Base-by-base conservation (phyloP, 2,329 filamentous ascomycete species). In the Cryphonectria naterciae region DNA sequence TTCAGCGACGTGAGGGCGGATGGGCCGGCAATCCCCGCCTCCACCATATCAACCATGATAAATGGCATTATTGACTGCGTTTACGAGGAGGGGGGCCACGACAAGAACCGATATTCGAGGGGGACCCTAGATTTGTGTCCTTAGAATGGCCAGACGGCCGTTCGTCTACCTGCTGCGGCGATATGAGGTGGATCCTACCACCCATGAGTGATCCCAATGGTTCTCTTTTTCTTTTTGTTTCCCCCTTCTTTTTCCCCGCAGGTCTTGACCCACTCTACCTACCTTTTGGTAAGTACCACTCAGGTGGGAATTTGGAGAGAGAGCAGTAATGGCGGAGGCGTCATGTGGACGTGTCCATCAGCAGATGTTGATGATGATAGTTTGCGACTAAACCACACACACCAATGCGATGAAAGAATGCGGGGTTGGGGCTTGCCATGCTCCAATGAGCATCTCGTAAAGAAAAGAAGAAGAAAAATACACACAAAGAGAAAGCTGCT, bases 41-140 rank as follows among this genome's bases (percentile, higher is more conserved):
- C 63, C 43, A 22, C 28, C 28, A 49, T 52, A 7, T 43, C 63
- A 25, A 49, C 25, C 54, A 32, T 32, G 54, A 35, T 35, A 58
- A 32, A 58, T 35, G 25, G 54, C 54, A 58, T 58, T 58, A 58
- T 58, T 58, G 54, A 58, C 54, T 19, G 25, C 54, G 25, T 58
- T 58, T 19, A 49, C n/a, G 46, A 58, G 25, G 28, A 58, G 28
- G 28, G 15, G 25, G n/a, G n/a, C 49, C 22, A 13, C n/a, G n/a
- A 19, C 43, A 54, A 28, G 52, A 56, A 15, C 52, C 52, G 25
- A 56, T 28, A 25, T 28, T 28, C n/a, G 25, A 37, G 17, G 22
- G 56, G 32, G 32, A 35, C n/a, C 58, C 32, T n/a, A 39, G 32
- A 61, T n/a, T 15, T 61, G 32, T 39, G 58, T 25, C 15, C 19